Base-by-base conservation (phyloP, 1,139 yeast genomes). In the Kodamaea ohmeri region DNA sequence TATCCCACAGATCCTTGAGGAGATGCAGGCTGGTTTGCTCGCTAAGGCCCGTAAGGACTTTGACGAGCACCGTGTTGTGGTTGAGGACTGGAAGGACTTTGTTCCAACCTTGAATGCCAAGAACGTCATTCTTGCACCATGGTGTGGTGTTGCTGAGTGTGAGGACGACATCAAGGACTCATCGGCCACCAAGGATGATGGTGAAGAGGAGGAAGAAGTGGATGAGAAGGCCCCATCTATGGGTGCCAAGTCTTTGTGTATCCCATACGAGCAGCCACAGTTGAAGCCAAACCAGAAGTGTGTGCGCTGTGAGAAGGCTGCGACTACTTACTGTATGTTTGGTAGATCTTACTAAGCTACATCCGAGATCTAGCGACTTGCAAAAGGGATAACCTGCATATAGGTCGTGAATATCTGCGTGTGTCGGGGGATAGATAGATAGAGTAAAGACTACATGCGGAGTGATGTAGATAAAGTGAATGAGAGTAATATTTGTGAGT, bases 181-280 rank as follows among this genome's bases (percentile, higher is more conserved):
- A 34, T 88, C 97, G 32, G 92, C 96, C 25, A 83, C 78, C 62
- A 84, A 80, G 57, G 81, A 80, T 51, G 81, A 85, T 52, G 90
- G 87, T 45, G 88, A 80, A 47, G 94, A 83, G 38, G 87, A 78
- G 56, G 96, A 85, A 58, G 86, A 75, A n/a, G n/a, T n/a, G 37
- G 99, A 94, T 60, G 98, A 92, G 55, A 85, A 86, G 65, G 89
- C 98, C 19, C 98, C 98, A 57, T 83, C 95, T 43, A 94, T 94
- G 99, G 99, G 99, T 58, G 99, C 99, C 52, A 94, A 94, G 73
- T 84, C 96, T 14, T 75, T 94, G 65, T 94, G 99, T 78, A 89
- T 90, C 64, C 98, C 98, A 49, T 82, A 82, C 58, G 85, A 87
- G 34, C 97, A 90, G 72, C 96, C 96, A 45, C 76, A 69, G 53